Conservation (phyloP, 257 asterid genomes). For the Orobanche coerulescens region DNA sequence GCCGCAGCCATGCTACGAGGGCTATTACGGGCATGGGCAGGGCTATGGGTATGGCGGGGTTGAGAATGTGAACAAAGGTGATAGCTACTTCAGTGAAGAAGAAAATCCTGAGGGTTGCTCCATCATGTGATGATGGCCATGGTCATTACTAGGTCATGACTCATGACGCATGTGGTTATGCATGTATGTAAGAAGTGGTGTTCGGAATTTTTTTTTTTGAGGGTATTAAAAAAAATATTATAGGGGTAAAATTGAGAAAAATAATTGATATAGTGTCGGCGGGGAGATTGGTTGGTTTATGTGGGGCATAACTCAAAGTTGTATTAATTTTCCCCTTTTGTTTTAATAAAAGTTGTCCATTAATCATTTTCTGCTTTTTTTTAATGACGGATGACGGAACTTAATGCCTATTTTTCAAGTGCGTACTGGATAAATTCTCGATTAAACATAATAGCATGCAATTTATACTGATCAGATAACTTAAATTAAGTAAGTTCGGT, state of each 20-base stretch:
- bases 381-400: no score
- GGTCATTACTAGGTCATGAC: background rate
- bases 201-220: no score
- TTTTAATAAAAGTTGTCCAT: conserved; percentile 20
- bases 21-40: conserved; percentile 23
- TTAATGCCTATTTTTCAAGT: no score
- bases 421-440: no score
- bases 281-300: conserved; percentile 17
- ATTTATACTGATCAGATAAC: no score
- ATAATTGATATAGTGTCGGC: conserved; percentile 24
- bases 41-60: conserved; percentile 22
- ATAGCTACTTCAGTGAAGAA: conserved; percentile 44
- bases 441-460: no score
- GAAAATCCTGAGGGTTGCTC: conserved; percentile 46
- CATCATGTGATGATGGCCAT: conserved; percentile 39
- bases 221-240: no score
- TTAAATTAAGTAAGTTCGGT: no score
- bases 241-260: background rate
- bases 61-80: conserved; percentile 26
- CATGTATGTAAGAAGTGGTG: no score
- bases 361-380: conserved; percentile 24
- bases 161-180: background rate
- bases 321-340: background rate
- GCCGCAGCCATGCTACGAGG: conserved; percentile 34
- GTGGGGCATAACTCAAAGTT: background rate